Percentiles rank a stretch among this genome's conserved stretches.
phyloP scores from a whole-genome alignment of 768 basidiomycete species.

The Clathrus columnatus region DNA sequence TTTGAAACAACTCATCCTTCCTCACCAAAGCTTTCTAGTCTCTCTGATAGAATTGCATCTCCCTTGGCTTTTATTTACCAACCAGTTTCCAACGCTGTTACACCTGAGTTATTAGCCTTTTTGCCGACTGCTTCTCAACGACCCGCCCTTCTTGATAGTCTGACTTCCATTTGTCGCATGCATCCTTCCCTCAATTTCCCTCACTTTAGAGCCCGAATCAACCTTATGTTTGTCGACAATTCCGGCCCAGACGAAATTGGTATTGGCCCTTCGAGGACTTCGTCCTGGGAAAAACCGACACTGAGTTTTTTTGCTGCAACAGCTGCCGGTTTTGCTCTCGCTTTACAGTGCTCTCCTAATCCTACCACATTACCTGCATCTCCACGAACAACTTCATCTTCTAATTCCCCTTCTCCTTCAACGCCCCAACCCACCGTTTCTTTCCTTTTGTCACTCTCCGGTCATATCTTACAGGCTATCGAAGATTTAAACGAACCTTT shows the following conservation, averaged over 20 bases:
- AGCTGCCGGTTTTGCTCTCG: slow-evolving; percentile 52
- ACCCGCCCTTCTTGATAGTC: slow-evolving; percentile 28
- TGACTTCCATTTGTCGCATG: slow-evolving; percentile 36
- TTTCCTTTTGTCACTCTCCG: slow-evolving; percentile 36
- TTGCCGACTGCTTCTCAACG: slow-evolving; percentile 33
- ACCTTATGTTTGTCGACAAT: slow-evolving; percentile 34
- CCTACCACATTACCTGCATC: slow-evolving; percentile 4
- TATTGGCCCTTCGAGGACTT: slow-evolving; percentile 9
- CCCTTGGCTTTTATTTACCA: slow-evolving; percentile 15
- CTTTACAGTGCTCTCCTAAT: slow-evolving; percentile 24
- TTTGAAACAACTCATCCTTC: not conserved
- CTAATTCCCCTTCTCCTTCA: not conserved
- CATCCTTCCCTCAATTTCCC: slow-evolving; percentile 44
- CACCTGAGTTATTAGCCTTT: slow-evolving; percentile 27
- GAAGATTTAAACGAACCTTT: slow-evolving; percentile 33
- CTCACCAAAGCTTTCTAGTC: slow-evolving; percentile 11
- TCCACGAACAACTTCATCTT: not conserved
- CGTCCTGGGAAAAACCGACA: slow-evolving; percentile 22
- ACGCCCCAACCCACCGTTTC: slow-evolving; percentile 5
- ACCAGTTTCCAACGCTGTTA: slow-evolving; percentile 25
- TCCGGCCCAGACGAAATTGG: slow-evolving; percentile 3
- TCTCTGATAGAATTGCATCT: slow-evolving; percentile 11
- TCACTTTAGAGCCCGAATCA: slow-evolving; percentile 36
- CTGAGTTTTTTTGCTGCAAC: slow-evolving; percentile 51
- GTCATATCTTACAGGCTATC: slow-evolving; percentile 35